phyloP scores from a whole-genome alignment of 2,329 filamentous ascomycete species.

The Endocalyx cinctus region DNA sequence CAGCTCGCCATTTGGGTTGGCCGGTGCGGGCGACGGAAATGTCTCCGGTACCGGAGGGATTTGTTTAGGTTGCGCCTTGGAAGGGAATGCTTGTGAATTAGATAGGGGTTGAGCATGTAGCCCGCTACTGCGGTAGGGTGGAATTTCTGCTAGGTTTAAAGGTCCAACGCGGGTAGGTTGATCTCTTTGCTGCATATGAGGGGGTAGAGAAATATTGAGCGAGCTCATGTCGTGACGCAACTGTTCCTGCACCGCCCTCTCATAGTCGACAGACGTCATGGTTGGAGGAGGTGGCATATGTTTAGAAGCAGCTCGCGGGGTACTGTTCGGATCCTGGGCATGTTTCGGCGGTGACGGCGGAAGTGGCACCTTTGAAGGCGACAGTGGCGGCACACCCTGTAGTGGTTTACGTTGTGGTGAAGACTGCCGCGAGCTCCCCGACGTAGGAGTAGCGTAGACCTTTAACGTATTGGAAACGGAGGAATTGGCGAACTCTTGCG shows the following conservation, averaged over 20 bases:
- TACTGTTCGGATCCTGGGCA: slow-evolving; percentile 35
- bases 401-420: slow-evolving; percentile 58
- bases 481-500: slow-evolving; percentile 37
- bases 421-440: slow-evolving; percentile 48
- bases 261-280: slow-evolving; percentile 54
- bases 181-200: slow-evolving; percentile 30
- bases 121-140: slow-evolving; percentile 43
- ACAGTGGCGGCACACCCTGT: slow-evolving; percentile 32
- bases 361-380: slow-evolving; percentile 57
- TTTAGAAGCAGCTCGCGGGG: slow-evolving; percentile 41
- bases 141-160: slow-evolving; percentile 50
- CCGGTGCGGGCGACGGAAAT: slow-evolving; percentile 53
- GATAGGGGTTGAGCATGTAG: slow-evolving; percentile 14
- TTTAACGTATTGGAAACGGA: slow-evolving; percentile 54
- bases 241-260: slow-evolving; percentile 56
- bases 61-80: slow-evolving; percentile 50
- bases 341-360: slow-evolving; percentile 54
- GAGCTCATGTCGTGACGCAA: slow-evolving; percentile 58
- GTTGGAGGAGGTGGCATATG: slow-evolving; percentile 43
- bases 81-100: slow-evolving; percentile 48
- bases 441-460: slow-evolving; percentile 33
- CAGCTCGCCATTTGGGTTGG: slow-evolving; percentile 62
- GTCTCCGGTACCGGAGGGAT: slow-evolving; percentile 36
- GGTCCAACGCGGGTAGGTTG: slow-evolving; percentile 34
- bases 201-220: slow-evolving; percentile 43